Percentiles rank a stretch among this genome's conserved stretches.
phyloP scores from a whole-genome alignment of 768 basidiomycete genomes.

The Leccinellum albellum region DNA sequence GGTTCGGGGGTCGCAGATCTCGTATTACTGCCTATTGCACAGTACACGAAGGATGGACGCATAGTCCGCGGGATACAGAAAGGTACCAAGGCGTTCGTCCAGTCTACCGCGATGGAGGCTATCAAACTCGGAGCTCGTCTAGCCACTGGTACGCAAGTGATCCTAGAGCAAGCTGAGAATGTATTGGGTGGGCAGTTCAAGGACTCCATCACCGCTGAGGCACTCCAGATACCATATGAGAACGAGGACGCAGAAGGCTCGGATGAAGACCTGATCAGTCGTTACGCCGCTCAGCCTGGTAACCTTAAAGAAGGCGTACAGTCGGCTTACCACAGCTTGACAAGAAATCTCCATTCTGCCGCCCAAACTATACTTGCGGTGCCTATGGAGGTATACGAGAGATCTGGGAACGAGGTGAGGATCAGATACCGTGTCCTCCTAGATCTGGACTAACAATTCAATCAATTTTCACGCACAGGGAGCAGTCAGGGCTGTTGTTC shows the following conservation, averaged over 20 bases:
- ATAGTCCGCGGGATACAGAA: constrained; percentile 91
- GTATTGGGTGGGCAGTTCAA: constrained; percentile 81
- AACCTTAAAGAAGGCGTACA: constrained; percentile 85
- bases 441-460: background rate
- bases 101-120: constrained; percentile 92
- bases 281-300: constrained; percentile 87
- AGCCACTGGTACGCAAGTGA: constrained; percentile 96
- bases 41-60: constrained; percentile 95
- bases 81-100: constrained; percentile 89
- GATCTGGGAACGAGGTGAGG: constrained; percentile 84
- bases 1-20: constrained; percentile 96
- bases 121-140: constrained; percentile 91
- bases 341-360: constrained; percentile 83
- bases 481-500: constrained; percentile 87
- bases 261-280: constrained; percentile 68
- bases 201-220: constrained; percentile 62
- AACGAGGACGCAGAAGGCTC: constrained; percentile 26
- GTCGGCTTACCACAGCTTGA: constrained; percentile 86
- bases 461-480: constrained; percentile 50
- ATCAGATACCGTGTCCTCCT: background rate
- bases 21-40: constrained; percentile 91
- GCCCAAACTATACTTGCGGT: constrained; percentile 98
- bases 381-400: constrained; percentile 98
- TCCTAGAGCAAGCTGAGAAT: constrained; percentile 90
- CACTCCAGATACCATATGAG: constrained; percentile 45